Conservation (phyloP, 2,329 filamentous ascomycete species). For the Mycogone perniciosa region DNA sequence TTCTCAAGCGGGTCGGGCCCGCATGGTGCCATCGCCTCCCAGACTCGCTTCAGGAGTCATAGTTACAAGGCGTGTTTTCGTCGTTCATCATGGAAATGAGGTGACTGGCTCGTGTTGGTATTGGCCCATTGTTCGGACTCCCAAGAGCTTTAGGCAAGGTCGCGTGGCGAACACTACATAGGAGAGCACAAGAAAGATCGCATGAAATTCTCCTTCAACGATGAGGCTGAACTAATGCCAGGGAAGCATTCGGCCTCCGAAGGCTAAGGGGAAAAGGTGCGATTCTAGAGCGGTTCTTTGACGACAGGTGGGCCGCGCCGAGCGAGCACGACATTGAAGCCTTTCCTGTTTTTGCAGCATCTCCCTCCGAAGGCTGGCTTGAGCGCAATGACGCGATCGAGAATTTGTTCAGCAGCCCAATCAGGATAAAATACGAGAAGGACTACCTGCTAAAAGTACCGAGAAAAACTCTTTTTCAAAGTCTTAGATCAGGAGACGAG, state of each 20-base stretch:
- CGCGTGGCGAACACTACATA: too few relatives aligned
- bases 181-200: too few relatives aligned
- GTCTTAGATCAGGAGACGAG: background rate
- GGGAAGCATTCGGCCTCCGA: too few relatives aligned
- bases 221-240: too few relatives aligned
- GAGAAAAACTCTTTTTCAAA: background rate
- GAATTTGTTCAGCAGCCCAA: conserved; percentile 10
- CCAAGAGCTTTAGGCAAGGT: too few relatives aligned
- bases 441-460: background rate
- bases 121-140: too few relatives aligned
- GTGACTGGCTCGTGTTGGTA: too few relatives aligned
- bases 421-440: background rate
- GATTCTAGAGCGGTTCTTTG: too few relatives aligned
- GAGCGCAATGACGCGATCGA: conserved; percentile 22
- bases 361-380: conserved; percentile 4
- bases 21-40: conserved; percentile 13
- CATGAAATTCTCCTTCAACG: too few relatives aligned
- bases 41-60: conserved; percentile 9
- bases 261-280: too few relatives aligned
- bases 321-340: conserved; percentile 11
- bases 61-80: background rate
- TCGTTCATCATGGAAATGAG: too few relatives aligned
- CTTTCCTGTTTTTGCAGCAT: conserved; percentile 10
- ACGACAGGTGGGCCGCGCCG: background rate
- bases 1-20: conserved; percentile 2